A percentile compares a stretch with the other conserved stretches of the same genome.
These are phyloP conservation scores for Chlorella vulgaris DNA, from an alignment of 139 green algal species.

Conservation along the genomic window DNA sequence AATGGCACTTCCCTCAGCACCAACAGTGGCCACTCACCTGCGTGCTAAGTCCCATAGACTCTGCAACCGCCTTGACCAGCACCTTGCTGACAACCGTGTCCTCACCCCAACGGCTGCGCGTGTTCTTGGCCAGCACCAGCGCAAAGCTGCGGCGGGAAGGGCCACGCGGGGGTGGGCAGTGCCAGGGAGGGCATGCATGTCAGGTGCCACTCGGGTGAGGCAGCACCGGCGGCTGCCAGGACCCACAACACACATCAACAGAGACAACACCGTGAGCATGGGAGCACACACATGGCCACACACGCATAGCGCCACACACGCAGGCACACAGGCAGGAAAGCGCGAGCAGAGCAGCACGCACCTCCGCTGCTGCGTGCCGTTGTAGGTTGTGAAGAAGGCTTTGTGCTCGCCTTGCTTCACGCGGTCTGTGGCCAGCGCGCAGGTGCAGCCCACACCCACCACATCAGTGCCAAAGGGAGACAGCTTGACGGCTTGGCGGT, in stretches of 20 bases:
- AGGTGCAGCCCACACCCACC: conserved; percentile 73
- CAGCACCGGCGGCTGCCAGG: no score
- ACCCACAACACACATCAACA: no score
- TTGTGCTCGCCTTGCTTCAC: conserved; percentile 75
- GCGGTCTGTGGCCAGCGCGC: conserved; percentile 70
- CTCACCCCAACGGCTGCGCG: conserved; percentile 56
- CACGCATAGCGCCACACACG: no score
- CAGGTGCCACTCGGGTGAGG: not conserved
- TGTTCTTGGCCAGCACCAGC: conserved; percentile 69
- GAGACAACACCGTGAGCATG: no score
- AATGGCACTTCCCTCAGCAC: no score
- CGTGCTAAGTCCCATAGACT: conserved; percentile 11
- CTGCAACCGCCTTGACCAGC: conserved; percentile 55
- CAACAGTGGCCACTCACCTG: not conserved
- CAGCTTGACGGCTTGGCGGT: conserved; percentile 62
- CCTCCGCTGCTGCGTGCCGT: conserved; percentile 13
- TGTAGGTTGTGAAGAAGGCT: conserved; percentile 54
- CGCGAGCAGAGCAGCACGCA: not conserved
- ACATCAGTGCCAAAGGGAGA: conserved; percentile 60
- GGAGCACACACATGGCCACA: no score
- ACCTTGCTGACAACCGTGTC: conserved; percentile 64
- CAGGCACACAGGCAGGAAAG: not conserved
- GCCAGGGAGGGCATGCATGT: not conserved
- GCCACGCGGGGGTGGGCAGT: no score
- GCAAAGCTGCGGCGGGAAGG: conserved; percentile 12